Evolutionary conservation across 2,329 filamentous ascomycete genomes (phyloP), one percentile per base, ranked within the genome.

Genomic region (Ophiocordyceps camponoti-saundersi): DNA sequence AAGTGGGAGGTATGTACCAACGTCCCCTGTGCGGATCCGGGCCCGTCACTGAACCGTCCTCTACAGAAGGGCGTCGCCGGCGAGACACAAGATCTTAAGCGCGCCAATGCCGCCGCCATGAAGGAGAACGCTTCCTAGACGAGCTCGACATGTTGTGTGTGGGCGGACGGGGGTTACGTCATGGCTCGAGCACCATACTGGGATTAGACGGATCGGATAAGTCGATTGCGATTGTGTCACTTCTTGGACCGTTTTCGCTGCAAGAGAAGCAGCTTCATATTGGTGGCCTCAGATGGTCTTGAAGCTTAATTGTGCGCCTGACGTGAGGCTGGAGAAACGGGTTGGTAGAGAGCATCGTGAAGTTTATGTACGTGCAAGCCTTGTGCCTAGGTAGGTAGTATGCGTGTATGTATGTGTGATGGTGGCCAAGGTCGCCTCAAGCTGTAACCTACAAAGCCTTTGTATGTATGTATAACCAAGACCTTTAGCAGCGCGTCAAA

Each of bases 11-110:
- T 98, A 70, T 52, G 64, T 56, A 21, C 5, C 26, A 6, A 32
- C 32, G 45, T 26, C 44, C 41, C 12, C 20, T 12, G 2, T 11
- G 11, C 10, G n/a, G 36, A 40, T n/a, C 8, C 18, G n/a, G 18
- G 32, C n/a, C 36, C 7, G 18, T 20, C n/a, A 40, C 36, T 40
- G 36, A 40, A 40, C n/a, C 15, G 2, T 60, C 55, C 62, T 60
- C 58, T 62, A 59, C 67, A 96, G 92, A 87, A 88, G 71, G 92
- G 92, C 75, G 95, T 95, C 80, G 86, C 93, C 73, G 84, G 87
- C 65, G 90, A 96, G 44, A 56, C 72, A 61, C 85, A 85, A 77
- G 79, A 73, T 64, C 70, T 95, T 55, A 77, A 65, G 47, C 65
- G 72, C 41, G 75, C 73, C 59, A 77, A 77, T 61, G 59, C 63